A percentile compares a stretch with the other conserved stretches of the same genome.
Evolutionary conservation across 2,329 filamentous ascomycete species (phyloP).

Genomic region (Talaromyces marneffei): DNA sequence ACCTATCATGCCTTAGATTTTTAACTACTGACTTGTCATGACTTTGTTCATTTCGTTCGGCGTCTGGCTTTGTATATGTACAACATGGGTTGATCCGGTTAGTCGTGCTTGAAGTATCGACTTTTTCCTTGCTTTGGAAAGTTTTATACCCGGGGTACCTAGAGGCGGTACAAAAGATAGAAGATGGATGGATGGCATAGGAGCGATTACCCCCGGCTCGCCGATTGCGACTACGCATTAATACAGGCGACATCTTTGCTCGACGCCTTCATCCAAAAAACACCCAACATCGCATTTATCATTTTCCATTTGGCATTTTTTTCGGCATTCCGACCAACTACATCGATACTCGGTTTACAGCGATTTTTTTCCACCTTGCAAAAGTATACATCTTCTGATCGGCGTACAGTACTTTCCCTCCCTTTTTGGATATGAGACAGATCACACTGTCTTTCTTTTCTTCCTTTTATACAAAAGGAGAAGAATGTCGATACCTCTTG

Average conservation of each 20-base stretch:
- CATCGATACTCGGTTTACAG: not conserved
- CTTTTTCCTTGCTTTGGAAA: not conserved
- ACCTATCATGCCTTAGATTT: conserved; percentile 12
- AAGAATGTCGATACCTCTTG: not conserved
- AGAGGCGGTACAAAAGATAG: not conserved
- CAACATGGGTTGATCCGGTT: not conserved
- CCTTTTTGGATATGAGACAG: not conserved
- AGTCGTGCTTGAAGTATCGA: conserved; percentile 2
- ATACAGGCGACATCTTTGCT: not conserved
- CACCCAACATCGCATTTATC: not conserved
- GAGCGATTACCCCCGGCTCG: not conserved
- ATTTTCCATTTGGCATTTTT: not conserved
- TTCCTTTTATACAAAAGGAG: not conserved
- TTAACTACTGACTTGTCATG: not conserved
- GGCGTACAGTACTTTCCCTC: not conserved
- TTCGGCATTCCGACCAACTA: not conserved
- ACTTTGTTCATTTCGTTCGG: not conserved
- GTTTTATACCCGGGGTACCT: not conserved
- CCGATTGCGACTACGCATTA: not conserved
- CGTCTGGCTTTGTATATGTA: conserved; percentile 4
- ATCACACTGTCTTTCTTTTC: not conserved
- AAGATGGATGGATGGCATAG: not conserved
- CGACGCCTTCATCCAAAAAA: not conserved
- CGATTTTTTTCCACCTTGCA: not conserved
- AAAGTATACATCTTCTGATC: not conserved